Percentiles rank a stretch among this genome's conserved stretches.
Evolutionary conservation across 495 filamentous ascomycete genomes (phyloP).

Genomic region (Articulospora tetracladia): DNA sequence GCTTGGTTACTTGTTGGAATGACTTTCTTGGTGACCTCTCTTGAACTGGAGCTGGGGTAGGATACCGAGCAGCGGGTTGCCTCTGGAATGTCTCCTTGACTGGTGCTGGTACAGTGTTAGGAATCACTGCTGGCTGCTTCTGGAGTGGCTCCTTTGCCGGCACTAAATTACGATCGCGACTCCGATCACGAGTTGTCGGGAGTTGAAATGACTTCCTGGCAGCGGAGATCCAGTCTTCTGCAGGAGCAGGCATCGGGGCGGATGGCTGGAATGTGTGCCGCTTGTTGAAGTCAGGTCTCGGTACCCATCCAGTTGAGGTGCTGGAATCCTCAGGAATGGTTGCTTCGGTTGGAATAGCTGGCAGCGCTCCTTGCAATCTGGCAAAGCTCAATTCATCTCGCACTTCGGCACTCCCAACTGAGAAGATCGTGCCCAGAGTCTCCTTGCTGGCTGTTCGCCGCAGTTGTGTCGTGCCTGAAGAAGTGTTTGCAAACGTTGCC

Average conservation of each 20-base stretch:
- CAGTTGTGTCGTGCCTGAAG: not conserved
- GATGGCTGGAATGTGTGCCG: not conserved
- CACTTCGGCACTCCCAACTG: slow-evolving; percentile 20
- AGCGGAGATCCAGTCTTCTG: not conserved
- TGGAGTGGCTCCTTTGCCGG: not conserved
- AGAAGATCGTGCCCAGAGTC: slow-evolving; percentile 25
- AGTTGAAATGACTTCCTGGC: not conserved
- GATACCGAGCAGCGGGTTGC: too few species aligned
- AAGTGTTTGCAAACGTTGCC: slow-evolving; percentile 16
- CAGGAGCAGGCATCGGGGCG: not conserved
- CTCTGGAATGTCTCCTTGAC: not conserved
- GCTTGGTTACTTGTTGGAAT: not conserved
- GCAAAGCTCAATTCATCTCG: slow-evolving; percentile 18
- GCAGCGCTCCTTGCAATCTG: slow-evolving; percentile 11
- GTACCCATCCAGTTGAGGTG: not conserved
- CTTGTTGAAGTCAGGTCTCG: not conserved
- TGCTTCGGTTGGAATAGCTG: slow-evolving; percentile 9
- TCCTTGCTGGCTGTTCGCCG: slow-evolving; percentile 15
- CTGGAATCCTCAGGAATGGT: slow-evolving; percentile 13
- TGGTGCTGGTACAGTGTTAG: too few species aligned
- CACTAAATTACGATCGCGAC: not conserved
- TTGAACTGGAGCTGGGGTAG: not conserved
- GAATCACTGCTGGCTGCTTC: too few species aligned
- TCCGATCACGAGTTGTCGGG: not conserved
- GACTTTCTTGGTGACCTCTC: not conserved